Conservation (phyloP, 2,329 filamentous ascomycete species). For the Aspergillus sp. region DNA sequence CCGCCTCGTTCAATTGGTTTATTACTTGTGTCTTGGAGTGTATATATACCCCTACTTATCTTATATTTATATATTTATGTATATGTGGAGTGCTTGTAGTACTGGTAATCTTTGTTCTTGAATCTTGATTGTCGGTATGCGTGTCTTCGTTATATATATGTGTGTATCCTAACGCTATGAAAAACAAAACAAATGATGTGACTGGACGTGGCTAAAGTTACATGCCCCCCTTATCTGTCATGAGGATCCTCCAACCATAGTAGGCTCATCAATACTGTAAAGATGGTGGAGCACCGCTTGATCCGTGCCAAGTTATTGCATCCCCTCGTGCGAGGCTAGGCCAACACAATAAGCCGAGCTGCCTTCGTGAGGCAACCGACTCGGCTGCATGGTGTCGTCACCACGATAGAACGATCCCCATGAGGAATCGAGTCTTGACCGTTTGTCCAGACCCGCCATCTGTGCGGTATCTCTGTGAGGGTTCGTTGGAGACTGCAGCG, state of each 20-base stretch:
- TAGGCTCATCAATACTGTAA: too few species aligned
- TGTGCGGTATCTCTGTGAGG: neutral
- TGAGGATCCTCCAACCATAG: neutral
- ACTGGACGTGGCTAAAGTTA: neutral
- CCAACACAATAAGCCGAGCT: slow-evolving; percentile 7
- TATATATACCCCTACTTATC: slow-evolving; percentile 5
- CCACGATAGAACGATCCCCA: neutral
- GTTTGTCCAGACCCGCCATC: slow-evolving; percentile 12
- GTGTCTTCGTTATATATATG: neutral
- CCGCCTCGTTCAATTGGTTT: neutral
- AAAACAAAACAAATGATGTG: neutral
- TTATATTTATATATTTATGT: neutral
- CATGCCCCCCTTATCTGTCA: neutral
- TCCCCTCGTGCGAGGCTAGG: neutral
- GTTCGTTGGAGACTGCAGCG: neutral
- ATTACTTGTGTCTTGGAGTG: neutral
- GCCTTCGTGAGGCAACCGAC: neutral
- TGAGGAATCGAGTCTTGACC: neutral
- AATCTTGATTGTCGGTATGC: neutral
- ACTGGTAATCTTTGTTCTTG: neutral
- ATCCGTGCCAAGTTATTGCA: too few species aligned
- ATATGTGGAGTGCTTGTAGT: neutral
- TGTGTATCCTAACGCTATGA: neutral
- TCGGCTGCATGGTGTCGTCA: neutral
- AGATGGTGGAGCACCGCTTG: too few species aligned